A percentile compares a stretch with the other conserved stretches of the same genome.
Evolutionary conservation across 1,284 basidiomycete genomes (phyloP).

Genomic region (Phylloboletellus chloephorus): DNA sequence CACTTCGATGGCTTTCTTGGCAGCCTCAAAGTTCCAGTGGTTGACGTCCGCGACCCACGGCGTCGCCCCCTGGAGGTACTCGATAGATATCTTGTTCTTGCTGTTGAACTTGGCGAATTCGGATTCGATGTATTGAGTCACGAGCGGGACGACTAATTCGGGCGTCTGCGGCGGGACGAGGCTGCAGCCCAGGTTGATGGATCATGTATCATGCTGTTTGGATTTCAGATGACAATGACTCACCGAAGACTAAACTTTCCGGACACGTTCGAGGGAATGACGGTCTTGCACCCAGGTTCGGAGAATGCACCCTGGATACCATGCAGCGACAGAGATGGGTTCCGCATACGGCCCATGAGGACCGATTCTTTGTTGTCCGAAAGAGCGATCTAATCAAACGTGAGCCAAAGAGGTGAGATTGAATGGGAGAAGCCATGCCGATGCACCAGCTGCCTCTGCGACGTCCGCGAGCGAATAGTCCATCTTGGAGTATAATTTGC

Average conservation of each 20-base stretch:
- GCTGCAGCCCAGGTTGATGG: constrained; percentile 32
- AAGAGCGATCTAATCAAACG: constrained; percentile 44
- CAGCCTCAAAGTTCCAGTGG: constrained; percentile 96
- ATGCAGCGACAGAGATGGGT: constrained; percentile 88
- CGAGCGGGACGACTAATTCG: constrained; percentile 66
- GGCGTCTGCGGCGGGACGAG: constrained; percentile 90
- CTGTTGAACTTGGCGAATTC: constrained; percentile 82
- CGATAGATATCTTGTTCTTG: constrained; percentile 73
- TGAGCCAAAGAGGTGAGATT: too few species aligned
- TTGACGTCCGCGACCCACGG: constrained; percentile 84
- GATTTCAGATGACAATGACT: constrained; percentile 25
- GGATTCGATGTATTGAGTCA: constrained; percentile 63
- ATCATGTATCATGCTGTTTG: not conserved
- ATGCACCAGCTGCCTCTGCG: constrained; percentile 72
- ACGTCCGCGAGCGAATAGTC: constrained; percentile 78
- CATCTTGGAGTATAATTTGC: constrained; percentile 65
- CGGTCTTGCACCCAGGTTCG: constrained; percentile 86
- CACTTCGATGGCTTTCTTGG: constrained; percentile 76
- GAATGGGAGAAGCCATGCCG: constrained; percentile 17
- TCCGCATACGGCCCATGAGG: constrained; percentile 87
- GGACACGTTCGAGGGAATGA: constrained; percentile 86
- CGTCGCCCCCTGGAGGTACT: constrained; percentile 76
- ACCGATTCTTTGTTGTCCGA: constrained; percentile 79
- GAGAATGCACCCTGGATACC: constrained; percentile 98
- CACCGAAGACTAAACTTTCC: constrained; percentile 94